A percentile compares a stretch with the other conserved stretches of the same genome.
Conservation (phyloP, 148 eudicot species). For the Persicaria maculosa region DNA sequence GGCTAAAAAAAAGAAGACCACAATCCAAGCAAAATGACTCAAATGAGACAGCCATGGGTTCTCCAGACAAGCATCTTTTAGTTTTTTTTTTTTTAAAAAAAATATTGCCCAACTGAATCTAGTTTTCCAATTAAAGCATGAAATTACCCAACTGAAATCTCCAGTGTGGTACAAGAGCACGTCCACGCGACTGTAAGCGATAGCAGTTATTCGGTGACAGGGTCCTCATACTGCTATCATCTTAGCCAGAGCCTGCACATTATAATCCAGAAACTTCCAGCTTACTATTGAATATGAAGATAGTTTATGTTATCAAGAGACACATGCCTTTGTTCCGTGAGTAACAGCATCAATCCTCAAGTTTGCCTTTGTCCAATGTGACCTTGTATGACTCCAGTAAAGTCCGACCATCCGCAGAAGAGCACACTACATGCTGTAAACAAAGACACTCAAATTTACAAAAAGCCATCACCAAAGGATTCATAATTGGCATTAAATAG, state of each 20-base stretch:
- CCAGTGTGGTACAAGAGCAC: conserved; percentile 98
- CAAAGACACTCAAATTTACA: conserved; percentile 10
- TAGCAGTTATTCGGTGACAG: conserved; percentile 90
- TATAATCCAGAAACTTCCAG: conserved; percentile 6
- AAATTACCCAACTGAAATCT: conserved; percentile 88
- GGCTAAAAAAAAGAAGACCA: not conserved
- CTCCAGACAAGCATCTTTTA: too few relatives aligned
- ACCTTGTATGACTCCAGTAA: conserved; percentile 85
- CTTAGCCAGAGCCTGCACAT: conserved; percentile 80
- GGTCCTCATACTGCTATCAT: conserved; percentile 98
- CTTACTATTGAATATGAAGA: not conserved
- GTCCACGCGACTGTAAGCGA: conserved; percentile 94
- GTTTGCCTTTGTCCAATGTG: conserved; percentile 93
- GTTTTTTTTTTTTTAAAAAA: too few relatives aligned
- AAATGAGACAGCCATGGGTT: not conserved
- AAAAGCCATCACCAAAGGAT: not conserved
- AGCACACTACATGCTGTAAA: conserved; percentile 78
- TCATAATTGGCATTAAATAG: not conserved
- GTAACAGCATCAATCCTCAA: conserved; percentile 81
- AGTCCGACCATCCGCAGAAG: conserved; percentile 91
- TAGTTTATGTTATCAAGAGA: not conserved
- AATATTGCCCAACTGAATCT: not conserved
- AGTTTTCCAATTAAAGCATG: not conserved
- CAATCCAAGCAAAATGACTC: not conserved
- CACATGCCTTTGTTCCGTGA: conserved; percentile 73